Evolutionary conservation across 306 rosid genomes (phyloP).

Genomic region (Glycine tomentella): DNA sequence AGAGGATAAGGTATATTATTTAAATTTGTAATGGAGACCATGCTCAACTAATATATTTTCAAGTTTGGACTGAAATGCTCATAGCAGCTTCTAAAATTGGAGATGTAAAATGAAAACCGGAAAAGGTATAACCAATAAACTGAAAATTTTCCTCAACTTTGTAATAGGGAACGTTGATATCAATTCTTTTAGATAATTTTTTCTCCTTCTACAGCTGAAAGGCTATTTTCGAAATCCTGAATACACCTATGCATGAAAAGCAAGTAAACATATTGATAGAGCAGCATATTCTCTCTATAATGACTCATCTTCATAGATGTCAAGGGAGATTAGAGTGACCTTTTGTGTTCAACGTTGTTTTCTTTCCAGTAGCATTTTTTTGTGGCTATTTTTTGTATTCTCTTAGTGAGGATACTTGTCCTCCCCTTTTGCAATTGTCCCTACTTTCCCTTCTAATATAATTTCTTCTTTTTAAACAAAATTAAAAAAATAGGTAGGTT

Average conservation of each 20-base stretch:
- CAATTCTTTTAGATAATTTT: neutral
- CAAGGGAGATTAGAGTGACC: neutral
- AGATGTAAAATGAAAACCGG: no score
- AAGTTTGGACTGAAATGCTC: neutral
- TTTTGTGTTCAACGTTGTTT: neutral
- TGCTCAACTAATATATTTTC: neutral
- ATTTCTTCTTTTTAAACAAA: neutral
- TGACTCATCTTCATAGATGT: neutral
- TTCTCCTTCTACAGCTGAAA: conserved; percentile 9
- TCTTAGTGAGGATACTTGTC: neutral
- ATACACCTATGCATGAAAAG: neutral
- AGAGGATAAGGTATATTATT: neutral
- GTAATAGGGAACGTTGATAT: no score
- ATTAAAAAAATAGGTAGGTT: neutral
- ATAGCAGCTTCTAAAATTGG: no score
- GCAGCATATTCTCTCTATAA: no score
- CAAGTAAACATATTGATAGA: neutral
- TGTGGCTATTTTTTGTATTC: neutral
- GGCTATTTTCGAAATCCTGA: conserved; percentile 18
- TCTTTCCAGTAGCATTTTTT: neutral
- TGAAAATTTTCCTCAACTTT: no score
- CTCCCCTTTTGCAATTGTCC: neutral
- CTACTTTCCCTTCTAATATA: neutral
- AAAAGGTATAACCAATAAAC: no score
- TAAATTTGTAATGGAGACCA: neutral